A percentile compares a stretch with the other conserved stretches of the same genome.
Conservation (phyloP, 2,329 filamentous ascomycete species). For the Hymenoscyphus linearis region DNA sequence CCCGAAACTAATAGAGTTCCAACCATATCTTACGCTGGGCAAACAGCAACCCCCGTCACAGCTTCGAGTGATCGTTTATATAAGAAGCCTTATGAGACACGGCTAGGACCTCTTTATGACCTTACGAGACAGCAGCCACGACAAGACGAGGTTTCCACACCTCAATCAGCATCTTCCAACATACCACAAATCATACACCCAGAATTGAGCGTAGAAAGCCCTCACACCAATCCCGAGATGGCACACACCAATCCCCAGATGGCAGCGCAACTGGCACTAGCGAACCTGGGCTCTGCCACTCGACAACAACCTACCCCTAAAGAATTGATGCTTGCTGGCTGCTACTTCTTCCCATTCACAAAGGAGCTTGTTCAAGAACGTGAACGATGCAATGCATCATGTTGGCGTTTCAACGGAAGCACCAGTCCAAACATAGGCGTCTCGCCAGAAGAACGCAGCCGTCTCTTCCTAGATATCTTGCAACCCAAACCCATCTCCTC, state of each 20-base stretch:
- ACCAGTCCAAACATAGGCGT: conserved; percentile 69
- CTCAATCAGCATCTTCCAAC: conserved; percentile 36
- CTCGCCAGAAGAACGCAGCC: conserved; percentile 60
- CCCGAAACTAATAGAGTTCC: conserved; percentile 57
- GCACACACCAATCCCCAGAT: conserved; percentile 29
- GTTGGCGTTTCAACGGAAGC: conserved; percentile 83
- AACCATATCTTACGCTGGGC: conserved; percentile 44
- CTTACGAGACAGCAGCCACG: conserved; percentile 45
- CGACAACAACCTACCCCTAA: conserved; percentile 58
- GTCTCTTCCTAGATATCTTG: conserved; percentile 67
- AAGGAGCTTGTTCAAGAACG: conserved; percentile 75
- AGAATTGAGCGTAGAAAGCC: conserved; percentile 27
- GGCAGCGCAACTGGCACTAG: conserved; percentile 31
- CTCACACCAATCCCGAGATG: conserved; percentile 29
- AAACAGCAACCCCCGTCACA: conserved; percentile 57
- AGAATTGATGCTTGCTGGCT: conserved; percentile 80
- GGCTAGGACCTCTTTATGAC: conserved; percentile 57
- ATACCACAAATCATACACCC: conserved; percentile 47
- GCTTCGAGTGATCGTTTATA: conserved; percentile 38
- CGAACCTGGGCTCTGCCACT: conserved; percentile 26
- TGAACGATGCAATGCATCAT: conserved; percentile 74
- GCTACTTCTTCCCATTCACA: conserved; percentile 75
- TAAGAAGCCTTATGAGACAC: conserved; percentile 43
- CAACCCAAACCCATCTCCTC: conserved; percentile 54
- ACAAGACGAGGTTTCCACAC: conserved; percentile 41